Conservation (phyloP, 2,329 filamentous ascomycete genomes). For the Didymella sp. region DNA sequence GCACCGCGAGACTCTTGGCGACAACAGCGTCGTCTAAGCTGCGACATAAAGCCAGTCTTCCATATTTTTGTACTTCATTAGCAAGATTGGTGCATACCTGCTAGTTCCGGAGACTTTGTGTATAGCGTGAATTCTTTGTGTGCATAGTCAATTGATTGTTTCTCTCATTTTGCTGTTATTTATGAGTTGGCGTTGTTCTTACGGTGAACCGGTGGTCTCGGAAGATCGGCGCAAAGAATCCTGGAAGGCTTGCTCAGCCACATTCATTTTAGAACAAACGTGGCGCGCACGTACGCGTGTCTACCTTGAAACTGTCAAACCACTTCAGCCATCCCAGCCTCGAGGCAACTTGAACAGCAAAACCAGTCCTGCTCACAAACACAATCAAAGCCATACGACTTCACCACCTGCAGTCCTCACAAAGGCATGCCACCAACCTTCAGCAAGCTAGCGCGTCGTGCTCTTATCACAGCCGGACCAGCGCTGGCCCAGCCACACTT, state of each 20-base stretch:
- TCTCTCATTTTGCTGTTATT: neutral
- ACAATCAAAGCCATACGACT: neutral
- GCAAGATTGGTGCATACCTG: neutral
- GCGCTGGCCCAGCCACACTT: conserved; percentile 47
- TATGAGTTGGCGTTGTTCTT: neutral
- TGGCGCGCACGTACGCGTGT: conserved; percentile 31
- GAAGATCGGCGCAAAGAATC: conserved; percentile 9
- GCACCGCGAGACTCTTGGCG: conserved; percentile 31
- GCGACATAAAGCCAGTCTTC: neutral
- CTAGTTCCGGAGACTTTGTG: neutral
- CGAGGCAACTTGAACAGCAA: neutral
- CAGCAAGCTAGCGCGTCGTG: conserved; percentile 37
- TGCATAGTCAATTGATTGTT: neutral
- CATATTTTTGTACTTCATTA: neutral
- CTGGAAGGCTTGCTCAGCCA: conserved; percentile 19
- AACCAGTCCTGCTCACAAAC: neutral
- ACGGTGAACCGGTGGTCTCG: neutral
- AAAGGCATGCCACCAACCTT: conserved; percentile 34
- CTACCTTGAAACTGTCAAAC: conserved; percentile 14
- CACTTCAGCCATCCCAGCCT: conserved; percentile 21
- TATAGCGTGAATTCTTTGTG: neutral
- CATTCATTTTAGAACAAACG: conserved; percentile 25
- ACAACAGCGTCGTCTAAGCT: conserved; percentile 19
- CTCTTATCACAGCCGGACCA: conserved; percentile 38
- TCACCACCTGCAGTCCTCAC: neutral